Conservation (phyloP, 1,284 basidiomycete genomes). For the Phellinidium pouzarii region DNA sequence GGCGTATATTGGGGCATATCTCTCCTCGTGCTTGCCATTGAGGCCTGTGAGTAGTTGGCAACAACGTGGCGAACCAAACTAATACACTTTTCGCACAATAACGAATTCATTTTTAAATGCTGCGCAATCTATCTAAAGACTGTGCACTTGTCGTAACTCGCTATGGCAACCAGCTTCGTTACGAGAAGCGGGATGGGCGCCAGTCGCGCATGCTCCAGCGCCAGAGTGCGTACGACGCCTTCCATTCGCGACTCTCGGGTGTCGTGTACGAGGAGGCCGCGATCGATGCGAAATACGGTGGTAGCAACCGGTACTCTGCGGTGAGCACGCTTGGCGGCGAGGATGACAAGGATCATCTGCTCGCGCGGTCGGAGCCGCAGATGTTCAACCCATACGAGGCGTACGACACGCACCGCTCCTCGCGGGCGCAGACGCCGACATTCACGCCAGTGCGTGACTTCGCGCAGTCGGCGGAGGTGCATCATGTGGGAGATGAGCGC, state of each 20-base stretch:
- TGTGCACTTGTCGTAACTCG: constrained; percentile 51
- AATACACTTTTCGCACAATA: background rate
- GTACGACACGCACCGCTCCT: background rate
- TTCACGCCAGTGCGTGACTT: too few species aligned
- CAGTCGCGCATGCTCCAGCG: constrained; percentile 25
- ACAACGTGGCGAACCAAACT: too few species aligned
- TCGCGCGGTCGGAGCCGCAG: background rate
- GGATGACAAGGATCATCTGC: constrained; percentile 5
- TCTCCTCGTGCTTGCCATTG: constrained; percentile 37
- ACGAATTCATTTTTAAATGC: background rate
- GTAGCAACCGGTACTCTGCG: constrained; percentile 4
- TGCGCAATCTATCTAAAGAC: constrained; percentile 31
- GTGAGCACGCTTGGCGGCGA: background rate
- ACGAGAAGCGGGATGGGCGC: constrained; percentile 39
- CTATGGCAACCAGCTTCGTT: constrained; percentile 49
- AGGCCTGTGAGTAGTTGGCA: constrained; percentile 43
- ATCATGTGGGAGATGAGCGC: too few species aligned
- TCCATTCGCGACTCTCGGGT: constrained; percentile 12
- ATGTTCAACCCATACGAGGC: constrained; percentile 16
- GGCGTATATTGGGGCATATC: constrained; percentile 43
- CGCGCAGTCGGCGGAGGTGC: background rate
- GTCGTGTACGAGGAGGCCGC: background rate
- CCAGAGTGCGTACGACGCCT: constrained; percentile 18
- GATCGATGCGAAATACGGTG: background rate
- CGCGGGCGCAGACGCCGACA: background rate